Evolutionary conservation across 306 rosid species (phyloP).

Genomic region (Rubus idaeus): DNA sequence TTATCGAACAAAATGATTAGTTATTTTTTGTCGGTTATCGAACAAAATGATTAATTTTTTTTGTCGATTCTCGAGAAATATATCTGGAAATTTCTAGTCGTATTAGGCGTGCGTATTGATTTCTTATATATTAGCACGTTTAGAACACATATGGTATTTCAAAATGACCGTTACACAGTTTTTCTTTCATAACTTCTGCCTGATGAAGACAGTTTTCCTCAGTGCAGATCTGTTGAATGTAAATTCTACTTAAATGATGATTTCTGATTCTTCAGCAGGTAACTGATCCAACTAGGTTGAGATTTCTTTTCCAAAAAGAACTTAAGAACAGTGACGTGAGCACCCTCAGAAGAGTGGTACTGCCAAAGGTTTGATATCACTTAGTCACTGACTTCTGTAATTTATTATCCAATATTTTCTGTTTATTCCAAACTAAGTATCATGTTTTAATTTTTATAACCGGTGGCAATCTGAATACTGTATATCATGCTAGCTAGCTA

Average conservation of each 20-base stretch:
- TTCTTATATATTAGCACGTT: not conserved
- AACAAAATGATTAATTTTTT: not conserved
- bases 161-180: not conserved
- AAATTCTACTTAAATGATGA: not conserved
- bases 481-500: not conserved
- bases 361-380: slow-evolving; percentile 65
- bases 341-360: slow-evolving; percentile 85
- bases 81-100: not conserved
- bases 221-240: not conserved
- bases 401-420: not conserved
- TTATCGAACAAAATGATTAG: not conserved
- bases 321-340: slow-evolving; percentile 91
- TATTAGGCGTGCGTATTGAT: not conserved
- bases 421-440: not conserved
- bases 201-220: not conserved
- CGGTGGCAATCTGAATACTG: not conserved
- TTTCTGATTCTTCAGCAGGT: slow-evolving; percentile 51
- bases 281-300: slow-evolving; percentile 57
- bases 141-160: not conserved
- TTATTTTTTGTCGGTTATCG: not conserved
- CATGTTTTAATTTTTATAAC: not conserved
- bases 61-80: not conserved
- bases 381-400: not conserved
- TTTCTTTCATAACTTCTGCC: not conserved
- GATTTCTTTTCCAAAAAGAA: slow-evolving; percentile 86